phyloP scores from a whole-genome alignment of 2,329 filamentous ascomycete genomes.

The Hypoxylon sp. region DNA sequence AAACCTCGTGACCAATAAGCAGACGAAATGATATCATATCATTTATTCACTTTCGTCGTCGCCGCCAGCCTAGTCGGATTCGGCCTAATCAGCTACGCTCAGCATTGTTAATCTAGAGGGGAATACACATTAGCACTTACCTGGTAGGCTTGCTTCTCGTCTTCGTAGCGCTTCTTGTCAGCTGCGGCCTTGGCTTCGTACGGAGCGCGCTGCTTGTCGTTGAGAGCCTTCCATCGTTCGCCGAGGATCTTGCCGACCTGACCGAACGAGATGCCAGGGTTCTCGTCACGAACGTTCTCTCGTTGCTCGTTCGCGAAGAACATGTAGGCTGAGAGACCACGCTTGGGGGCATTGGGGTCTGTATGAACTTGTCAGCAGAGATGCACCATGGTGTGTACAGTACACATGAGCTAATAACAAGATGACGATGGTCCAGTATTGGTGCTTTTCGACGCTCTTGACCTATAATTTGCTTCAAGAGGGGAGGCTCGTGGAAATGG shows the following conservation, averaged over 20 bases:
- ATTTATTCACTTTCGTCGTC: slow-evolving; percentile 66
- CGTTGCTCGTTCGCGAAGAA: slow-evolving; percentile 99
- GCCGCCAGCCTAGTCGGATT: slow-evolving; percentile 67
- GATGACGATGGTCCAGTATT: background rate
- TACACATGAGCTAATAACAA: background rate
- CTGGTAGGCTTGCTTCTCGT: slow-evolving; percentile 95
- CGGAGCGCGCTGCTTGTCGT: slow-evolving; percentile 90
- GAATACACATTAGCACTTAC: slow-evolving; percentile 66
- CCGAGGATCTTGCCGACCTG: slow-evolving; percentile 98
- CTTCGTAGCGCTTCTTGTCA: slow-evolving; percentile 99
- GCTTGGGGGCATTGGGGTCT: slow-evolving; percentile 99
- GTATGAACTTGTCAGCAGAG: slow-evolving; percentile 38
- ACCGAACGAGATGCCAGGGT: slow-evolving; percentile 97
- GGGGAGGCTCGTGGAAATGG: background rate
- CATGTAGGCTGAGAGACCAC: slow-evolving; percentile 99
- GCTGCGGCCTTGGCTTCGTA: slow-evolving; percentile 97
- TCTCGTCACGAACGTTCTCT: slow-evolving; percentile 97
- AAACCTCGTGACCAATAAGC: slow-evolving; percentile 46
- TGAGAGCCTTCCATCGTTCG: slow-evolving; percentile 98
- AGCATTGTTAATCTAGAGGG: slow-evolving; percentile 39
- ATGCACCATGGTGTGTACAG: background rate
- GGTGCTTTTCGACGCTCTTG: background rate
- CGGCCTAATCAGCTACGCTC: slow-evolving; percentile 51
- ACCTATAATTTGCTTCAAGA: background rate
- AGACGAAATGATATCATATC: slow-evolving; percentile 25